phyloP scores from a whole-genome alignment of 2,329 filamentous ascomycete genomes.

The Trichoderma atroviride region DNA sequence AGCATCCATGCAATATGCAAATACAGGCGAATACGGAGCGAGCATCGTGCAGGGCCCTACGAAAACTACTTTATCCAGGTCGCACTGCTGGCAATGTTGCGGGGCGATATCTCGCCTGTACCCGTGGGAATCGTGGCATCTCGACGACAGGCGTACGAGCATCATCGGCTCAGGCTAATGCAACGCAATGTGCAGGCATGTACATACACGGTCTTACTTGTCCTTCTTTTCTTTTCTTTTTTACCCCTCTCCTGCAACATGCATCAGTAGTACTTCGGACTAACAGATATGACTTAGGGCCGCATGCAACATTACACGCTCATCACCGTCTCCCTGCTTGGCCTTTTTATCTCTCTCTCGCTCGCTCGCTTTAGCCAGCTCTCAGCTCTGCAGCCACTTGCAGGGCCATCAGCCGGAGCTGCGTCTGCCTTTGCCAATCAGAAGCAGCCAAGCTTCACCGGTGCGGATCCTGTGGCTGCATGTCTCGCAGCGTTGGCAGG shows the following conservation, averaged over 20 bases:
- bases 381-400: conserved; percentile 4
- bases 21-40: not conserved
- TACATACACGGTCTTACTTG: not conserved
- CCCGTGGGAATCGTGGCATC: not conserved
- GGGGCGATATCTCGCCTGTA: not conserved
- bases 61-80: not conserved
- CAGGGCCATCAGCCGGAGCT: not conserved
- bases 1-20: not conserved
- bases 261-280: not conserved
- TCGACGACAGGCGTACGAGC: not conserved
- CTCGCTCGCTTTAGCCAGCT: not conserved
- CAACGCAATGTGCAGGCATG: not conserved
- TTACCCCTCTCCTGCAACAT: not conserved
- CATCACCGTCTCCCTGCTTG: not conserved
- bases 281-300: not conserved
- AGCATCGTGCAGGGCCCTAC: not conserved
- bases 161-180: not conserved
- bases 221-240: not conserved
- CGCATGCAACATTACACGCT: not conserved
- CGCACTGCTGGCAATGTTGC: not conserved
- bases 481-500: conserved; percentile 5
- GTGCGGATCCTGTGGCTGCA: conserved; percentile 5
- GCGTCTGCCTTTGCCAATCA: conserved; percentile 11
- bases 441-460: conserved; percentile 5
- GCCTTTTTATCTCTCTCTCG: not conserved